phyloP scores from a whole-genome alignment of 768 basidiomycete genomes.

The Dictyophora rubrovolvata region DNA sequence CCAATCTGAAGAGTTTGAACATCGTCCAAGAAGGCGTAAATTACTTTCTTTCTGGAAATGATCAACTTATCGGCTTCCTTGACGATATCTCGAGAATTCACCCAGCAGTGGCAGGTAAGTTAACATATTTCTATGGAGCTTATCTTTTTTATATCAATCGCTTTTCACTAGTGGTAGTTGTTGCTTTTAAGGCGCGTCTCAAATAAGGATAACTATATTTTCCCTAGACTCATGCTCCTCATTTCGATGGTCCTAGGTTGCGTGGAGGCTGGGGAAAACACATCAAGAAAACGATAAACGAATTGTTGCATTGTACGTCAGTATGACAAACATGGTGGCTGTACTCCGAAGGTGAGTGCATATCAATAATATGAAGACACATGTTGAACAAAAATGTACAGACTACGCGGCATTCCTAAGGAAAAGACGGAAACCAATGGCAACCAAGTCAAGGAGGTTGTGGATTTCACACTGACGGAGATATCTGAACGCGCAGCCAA shows the following conservation, averaged over 20 bases:
- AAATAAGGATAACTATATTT: neutral
- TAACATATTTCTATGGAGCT: neutral
- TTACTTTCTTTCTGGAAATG: no score
- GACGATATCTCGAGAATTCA: conserved; percentile 5
- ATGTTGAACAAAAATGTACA: no score
- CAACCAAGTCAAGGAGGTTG: conserved; percentile 18
- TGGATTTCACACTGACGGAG: conserved; percentile 21
- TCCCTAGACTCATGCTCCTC: neutral
- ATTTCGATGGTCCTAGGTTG: neutral
- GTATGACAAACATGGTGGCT: conserved; percentile 7
- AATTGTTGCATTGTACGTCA: neutral
- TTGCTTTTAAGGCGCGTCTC: conserved; percentile 1
- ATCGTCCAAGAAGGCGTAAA: no score
- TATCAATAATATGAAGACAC: no score
- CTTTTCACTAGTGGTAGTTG: neutral
- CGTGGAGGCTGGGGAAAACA: neutral
- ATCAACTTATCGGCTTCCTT: neutral
- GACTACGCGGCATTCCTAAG: no score
- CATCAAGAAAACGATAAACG: conserved; percentile 1
- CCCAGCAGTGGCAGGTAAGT: conserved; percentile 4
- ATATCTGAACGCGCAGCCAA: conserved; percentile 23
- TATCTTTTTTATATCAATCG: neutral
- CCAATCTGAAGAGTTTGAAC: no score
- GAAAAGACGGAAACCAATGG: conserved; percentile 2
- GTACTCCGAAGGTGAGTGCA: neutral